phyloP scores from a whole-genome alignment of 768 basidiomycete species.

The Tulasnella sp. region DNA sequence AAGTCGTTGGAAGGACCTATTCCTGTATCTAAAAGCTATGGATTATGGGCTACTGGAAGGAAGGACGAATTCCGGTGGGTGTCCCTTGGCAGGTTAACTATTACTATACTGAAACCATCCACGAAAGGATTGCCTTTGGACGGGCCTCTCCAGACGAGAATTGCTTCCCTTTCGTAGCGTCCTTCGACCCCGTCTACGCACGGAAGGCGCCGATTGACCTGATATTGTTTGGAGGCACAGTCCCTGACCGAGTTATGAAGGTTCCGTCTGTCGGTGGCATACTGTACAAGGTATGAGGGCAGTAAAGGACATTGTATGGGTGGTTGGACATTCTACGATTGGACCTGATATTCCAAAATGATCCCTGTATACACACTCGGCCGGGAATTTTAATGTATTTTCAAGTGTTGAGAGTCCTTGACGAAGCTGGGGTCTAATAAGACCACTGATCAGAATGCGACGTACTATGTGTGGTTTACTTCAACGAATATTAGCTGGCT shows the following conservation, averaged over 20 bases:
- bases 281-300: too few relatives aligned
- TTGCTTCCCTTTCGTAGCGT: background rate
- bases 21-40: conserved; percentile 12
- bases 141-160: background rate
- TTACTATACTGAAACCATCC: background rate
- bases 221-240: background rate
- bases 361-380: too few relatives aligned
- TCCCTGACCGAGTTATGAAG: background rate
- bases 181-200: conserved; percentile 1
- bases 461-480: too few relatives aligned
- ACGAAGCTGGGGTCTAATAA: too few relatives aligned
- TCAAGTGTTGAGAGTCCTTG: too few relatives aligned
- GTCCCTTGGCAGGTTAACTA: background rate
- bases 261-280: background rate
- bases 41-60: conserved; percentile 23
- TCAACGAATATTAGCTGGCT: too few relatives aligned
- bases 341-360: too few relatives aligned
- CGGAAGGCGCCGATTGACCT: background rate
- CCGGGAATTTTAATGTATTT: too few relatives aligned
- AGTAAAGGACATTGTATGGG: too few relatives aligned
- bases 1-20: conserved; percentile 20
- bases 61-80: conserved; percentile 28
- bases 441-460: too few relatives aligned
- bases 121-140: background rate
- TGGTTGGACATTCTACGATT: too few relatives aligned